These are phyloP conservation scores for Pythium sukuiense DNA, from an alignment of 352 stramenopile genomes.

Conservation along the genomic window DNA sequence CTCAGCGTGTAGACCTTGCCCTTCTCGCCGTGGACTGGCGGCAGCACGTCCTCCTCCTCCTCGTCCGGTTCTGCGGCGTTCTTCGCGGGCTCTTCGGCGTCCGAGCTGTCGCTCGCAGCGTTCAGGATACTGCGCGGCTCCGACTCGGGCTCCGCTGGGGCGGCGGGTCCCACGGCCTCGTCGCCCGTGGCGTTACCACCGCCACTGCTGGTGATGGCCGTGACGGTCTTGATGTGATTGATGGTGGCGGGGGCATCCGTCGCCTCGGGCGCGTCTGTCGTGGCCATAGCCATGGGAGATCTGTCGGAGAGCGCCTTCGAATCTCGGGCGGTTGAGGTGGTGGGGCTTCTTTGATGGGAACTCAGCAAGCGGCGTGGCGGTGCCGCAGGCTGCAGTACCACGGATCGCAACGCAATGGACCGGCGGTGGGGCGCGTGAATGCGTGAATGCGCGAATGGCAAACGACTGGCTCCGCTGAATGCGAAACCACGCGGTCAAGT, in stretches of 20 bases:
- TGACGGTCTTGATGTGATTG: constrained; percentile 1
- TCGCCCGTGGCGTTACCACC: neutral
- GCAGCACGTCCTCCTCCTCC: constrained; percentile 28
- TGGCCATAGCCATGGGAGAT: neutral
- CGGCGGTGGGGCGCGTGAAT: neutral
- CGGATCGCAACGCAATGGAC: neutral
- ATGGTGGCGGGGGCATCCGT: neutral
- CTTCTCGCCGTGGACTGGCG: constrained; percentile 18
- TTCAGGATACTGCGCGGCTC: constrained; percentile 19
- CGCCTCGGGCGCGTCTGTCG: neutral
- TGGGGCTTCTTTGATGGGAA: neutral
- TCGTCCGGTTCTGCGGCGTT: constrained; percentile 11
- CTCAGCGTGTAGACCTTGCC: constrained; percentile 19
- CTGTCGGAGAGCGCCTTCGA: no score
- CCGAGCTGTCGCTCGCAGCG: constrained; percentile 6
- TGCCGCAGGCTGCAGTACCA: constrained; percentile 4
- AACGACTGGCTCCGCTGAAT: constrained; percentile 4
- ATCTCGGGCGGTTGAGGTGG: no score
- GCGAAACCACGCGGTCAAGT: neutral
- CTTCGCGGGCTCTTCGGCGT: constrained; percentile 4
- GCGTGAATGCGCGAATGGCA: neutral
- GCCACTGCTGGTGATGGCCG: neutral
- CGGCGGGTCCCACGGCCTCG: neutral
- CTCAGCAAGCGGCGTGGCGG: constrained; percentile 3
- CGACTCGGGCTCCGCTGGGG: neutral